Evolutionary conservation across 129 eudicot genomes (phyloP).

Genomic region (Arctium minus): DNA sequence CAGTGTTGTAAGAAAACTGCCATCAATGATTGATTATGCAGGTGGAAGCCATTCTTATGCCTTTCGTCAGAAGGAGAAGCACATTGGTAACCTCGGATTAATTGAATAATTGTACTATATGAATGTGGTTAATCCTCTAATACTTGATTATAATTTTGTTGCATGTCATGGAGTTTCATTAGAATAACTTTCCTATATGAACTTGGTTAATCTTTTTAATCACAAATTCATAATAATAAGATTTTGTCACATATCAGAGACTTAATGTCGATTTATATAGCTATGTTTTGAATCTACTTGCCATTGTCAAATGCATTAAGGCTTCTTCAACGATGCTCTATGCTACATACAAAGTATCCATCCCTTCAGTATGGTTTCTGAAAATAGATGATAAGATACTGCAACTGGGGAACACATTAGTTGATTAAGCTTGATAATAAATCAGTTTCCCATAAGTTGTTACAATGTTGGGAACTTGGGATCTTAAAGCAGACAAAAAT

Average conservation of each 20-base stretch:
- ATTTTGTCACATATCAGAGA: conserved; percentile 1
- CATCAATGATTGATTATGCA: conserved; percentile 35
- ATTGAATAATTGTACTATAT: background rate
- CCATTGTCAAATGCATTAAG: background rate
- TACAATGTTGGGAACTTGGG: background rate
- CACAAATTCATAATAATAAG: background rate
- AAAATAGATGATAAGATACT: background rate
- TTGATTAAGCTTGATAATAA: background rate
- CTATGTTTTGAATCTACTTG: background rate
- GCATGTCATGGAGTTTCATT: background rate
- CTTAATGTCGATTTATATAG: background rate
- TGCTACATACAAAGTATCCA: background rate
- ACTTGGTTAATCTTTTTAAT: background rate
- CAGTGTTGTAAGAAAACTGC: background rate
- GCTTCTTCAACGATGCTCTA: background rate
- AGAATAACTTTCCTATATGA: background rate
- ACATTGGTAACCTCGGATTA: conserved; percentile 59
- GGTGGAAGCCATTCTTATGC: conserved; percentile 88
- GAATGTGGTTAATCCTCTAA: background rate
- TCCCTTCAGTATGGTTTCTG: background rate
- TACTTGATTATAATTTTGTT: background rate
- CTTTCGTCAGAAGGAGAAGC: conserved; percentile 84
- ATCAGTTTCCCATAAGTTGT: background rate
- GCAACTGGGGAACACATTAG: background rate
- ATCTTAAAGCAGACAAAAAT: conserved; percentile 5